phyloP scores from a whole-genome alignment of 176 grass and related monocot genomes.

The Triticum turgidum region DNA sequence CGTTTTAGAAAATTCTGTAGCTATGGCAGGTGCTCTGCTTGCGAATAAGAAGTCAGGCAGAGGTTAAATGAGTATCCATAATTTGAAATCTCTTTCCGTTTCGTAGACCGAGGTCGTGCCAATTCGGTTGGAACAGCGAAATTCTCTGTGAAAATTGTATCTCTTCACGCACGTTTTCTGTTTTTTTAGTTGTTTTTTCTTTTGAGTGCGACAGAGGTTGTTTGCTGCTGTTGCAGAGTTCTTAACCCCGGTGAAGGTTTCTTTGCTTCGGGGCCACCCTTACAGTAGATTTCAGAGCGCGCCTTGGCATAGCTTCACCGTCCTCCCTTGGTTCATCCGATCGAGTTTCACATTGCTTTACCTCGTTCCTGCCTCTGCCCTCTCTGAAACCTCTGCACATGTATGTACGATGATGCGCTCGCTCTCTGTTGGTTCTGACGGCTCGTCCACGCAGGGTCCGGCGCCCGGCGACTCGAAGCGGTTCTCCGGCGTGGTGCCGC shows the following conservation, averaged over 20 bases:
- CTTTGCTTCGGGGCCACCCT: conserved; percentile 44
- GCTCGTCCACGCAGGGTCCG: conserved; percentile 28
- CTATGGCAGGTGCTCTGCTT: neutral
- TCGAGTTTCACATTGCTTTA: no score
- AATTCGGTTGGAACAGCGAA: neutral
- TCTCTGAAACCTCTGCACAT: neutral
- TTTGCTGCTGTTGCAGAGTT: conserved; percentile 18
- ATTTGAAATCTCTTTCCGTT: neutral
- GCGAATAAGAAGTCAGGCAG: neutral
- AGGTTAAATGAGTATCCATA: neutral
- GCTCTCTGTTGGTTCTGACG: conserved; percentile 4
- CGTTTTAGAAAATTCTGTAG: neutral
- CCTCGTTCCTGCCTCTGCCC: no score
- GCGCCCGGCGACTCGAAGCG: conserved; percentile 40
- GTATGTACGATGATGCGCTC: conserved; percentile 21
- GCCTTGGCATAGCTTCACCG: conserved; percentile 33
- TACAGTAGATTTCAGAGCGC: conserved; percentile 39
- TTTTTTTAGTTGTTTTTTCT: neutral
- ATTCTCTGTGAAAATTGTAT: neutral
- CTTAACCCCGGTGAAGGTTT: conserved; percentile 23
- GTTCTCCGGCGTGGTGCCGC: conserved; percentile 34
- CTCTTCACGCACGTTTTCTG: neutral
- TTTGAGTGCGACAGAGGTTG: neutral
- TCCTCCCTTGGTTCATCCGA: neutral
- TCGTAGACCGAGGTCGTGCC: neutral